Base-by-base conservation (phyloP, 75 land plant genomes). In the Larix kaempferi region DNA sequence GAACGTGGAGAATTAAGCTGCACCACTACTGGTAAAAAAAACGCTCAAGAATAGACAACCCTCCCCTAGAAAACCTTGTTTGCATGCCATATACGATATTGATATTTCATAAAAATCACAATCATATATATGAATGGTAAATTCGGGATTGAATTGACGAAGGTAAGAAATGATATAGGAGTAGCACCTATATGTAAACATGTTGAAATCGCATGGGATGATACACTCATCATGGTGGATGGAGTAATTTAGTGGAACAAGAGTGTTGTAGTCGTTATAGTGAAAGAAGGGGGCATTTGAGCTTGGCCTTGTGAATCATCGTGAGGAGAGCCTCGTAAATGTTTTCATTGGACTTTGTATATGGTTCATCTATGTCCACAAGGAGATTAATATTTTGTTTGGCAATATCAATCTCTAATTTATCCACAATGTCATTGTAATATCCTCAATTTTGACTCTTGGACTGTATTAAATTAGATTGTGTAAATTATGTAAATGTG, bases 41-140 rank as follows among this genome's bases (percentile, higher is more conserved):
- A n/a, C n/a, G n/a, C n/a, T n/a, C n/a, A n/a, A n/a, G n/a, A n/a
- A n/a, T n/a, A n/a, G n/a, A n/a, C n/a, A n/a, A n/a, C n/a, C n/a
- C n/a, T n/a, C n/a, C n/a, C n/a, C n/a, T n/a, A n/a, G 5, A 93
- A 86, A 75, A 91, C 98, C 66, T 91, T 90, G 79, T 91, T 96
- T 93, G 87, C 81, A 26, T 11, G 13, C 6, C 56, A 52, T 25
- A 6, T 41, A 41, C 4, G 44, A 3, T 41, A 41, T 41, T 5
- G 5, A 41, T 41, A 41, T 41, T 2, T 41, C 2, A 41, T 41
- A 41, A 41, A 0, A 2, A 41, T 41, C 0, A 4, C 5, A 4
- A 41, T 41, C 4, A 2, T 2, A 41, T 41, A 4, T 41, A 41
- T n/a, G n/a, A n/a, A n/a, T n/a, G n/a, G n/a, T n/a, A n/a, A n/a